A percentile compares a stretch with the other conserved stretches of the same genome.
Evolutionary conservation across 2,329 filamentous ascomycete genomes (phyloP).

Genomic region (Scedosporium boydii): DNA sequence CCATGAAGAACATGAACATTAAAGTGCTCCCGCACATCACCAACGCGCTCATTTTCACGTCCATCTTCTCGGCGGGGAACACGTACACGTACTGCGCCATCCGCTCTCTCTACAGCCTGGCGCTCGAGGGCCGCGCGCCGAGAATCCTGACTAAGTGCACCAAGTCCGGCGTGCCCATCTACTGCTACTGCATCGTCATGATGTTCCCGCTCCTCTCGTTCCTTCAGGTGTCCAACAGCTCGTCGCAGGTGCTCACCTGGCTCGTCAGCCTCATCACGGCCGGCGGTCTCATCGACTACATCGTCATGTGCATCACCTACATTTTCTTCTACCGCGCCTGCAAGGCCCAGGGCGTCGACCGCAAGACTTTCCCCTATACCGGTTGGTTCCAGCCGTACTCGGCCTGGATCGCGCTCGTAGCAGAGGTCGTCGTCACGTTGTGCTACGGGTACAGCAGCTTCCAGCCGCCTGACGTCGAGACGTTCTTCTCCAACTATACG

Average conservation of each 20-base stretch:
- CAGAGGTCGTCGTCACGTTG: slow-evolving; percentile 33
- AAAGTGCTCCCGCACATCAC: slow-evolving; percentile 60
- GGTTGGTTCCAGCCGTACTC: slow-evolving; percentile 51
- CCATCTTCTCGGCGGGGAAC: slow-evolving; percentile 47
- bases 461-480: slow-evolving; percentile 34
- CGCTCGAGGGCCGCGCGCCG: slow-evolving; percentile 41
- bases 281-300: slow-evolving; percentile 39
- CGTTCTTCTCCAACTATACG: slow-evolving; percentile 44
- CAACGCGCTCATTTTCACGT: slow-evolving; percentile 68
- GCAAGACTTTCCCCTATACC: slow-evolving; percentile 44
- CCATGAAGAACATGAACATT: slow-evolving; percentile 57
- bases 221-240: slow-evolving; percentile 30
- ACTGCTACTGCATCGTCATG: slow-evolving; percentile 37
- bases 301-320: slow-evolving; percentile 46
- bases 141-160: slow-evolving; percentile 42
- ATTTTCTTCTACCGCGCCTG: slow-evolving; percentile 47
- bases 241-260: slow-evolving; percentile 31
- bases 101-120: slow-evolving; percentile 45
- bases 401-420: slow-evolving; percentile 33
- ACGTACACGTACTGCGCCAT: slow-evolving; percentile 48
- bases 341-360: slow-evolving; percentile 34
- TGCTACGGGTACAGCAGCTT: slow-evolving; percentile 49
- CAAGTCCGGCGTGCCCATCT: slow-evolving; percentile 44
- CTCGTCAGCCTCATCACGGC: slow-evolving; percentile 36
- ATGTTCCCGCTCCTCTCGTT: slow-evolving; percentile 35